These are phyloP conservation scores for Saprolegnia diclina DNA, from an alignment of 352 stramenopile genomes.

Conservation along the genomic window DNA sequence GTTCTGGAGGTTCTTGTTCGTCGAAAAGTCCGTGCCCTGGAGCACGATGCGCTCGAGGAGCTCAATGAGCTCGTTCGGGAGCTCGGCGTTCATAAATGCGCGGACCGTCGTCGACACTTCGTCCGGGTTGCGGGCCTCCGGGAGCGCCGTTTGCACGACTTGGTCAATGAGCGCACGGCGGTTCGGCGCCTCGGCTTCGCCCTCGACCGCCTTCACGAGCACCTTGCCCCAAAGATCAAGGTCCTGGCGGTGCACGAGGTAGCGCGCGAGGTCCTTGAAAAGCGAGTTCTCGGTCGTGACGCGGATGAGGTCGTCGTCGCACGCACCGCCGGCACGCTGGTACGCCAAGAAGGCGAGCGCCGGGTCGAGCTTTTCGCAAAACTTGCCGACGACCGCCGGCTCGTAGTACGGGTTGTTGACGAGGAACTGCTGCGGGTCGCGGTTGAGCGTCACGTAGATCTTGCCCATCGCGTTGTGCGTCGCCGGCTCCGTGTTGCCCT, in stretches of 20 bases:
- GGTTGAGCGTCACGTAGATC: slow-evolving; percentile 99
- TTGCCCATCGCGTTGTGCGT: slow-evolving; percentile 99
- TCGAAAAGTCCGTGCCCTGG: slow-evolving; percentile 98
- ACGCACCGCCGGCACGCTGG: slow-evolving; percentile 96
- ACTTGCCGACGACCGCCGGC: slow-evolving; percentile 97
- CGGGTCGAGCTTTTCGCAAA: slow-evolving; percentile 99
- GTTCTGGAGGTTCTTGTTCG: slow-evolving; percentile 99
- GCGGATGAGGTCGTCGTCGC: slow-evolving; percentile 98
- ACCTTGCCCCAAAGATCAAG: slow-evolving; percentile 98
- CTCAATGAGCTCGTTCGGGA: slow-evolving; percentile 98
- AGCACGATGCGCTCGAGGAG: slow-evolving; percentile 99
- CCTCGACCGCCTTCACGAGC: slow-evolving; percentile 87
- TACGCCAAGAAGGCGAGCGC: slow-evolving; percentile 99
- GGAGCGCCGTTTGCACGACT: slow-evolving; percentile 99
- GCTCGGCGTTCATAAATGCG: slow-evolving; percentile 99
- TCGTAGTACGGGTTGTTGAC: slow-evolving; percentile 99
- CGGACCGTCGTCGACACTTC: slow-evolving; percentile 99
- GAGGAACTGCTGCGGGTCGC: slow-evolving; percentile 98
- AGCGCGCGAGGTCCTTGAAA: slow-evolving; percentile 98
- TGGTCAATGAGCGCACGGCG: slow-evolving; percentile 97
- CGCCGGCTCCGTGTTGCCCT: slow-evolving; percentile 97
- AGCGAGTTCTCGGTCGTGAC: slow-evolving; percentile 98
- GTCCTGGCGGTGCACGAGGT: slow-evolving; percentile 98
- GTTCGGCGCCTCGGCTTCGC: slow-evolving; percentile 86
- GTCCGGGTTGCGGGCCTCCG: slow-evolving; percentile 97